Base-by-base conservation (phyloP, 768 basidiomycete species). In the Pisolithus orientalis region DNA sequence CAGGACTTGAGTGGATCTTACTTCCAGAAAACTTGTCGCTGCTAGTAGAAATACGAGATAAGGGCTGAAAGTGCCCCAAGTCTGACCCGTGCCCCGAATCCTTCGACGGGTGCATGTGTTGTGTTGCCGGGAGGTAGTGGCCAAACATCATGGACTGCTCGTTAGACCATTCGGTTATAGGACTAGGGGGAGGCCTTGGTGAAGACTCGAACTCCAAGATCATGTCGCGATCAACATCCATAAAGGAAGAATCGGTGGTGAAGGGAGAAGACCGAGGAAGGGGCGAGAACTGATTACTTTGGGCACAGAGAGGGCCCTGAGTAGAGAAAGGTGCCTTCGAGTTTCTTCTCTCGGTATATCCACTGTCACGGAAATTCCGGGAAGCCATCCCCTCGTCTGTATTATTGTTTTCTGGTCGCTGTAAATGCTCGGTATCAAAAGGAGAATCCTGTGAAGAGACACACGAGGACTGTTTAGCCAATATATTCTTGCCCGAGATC, bases 171-270 rank as follows among this genome's bases (percentile, higher is more conserved):
- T 39, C 42, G 5, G 39, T 34, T 16, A 47, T 47, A 10, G 5
- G 46, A 54, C 40, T 37, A n/a, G 45, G 47, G 11, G 52, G 29
- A 16, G 44, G 24, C n/a, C n/a, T 46, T 32, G 56, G 59, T 1
- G 67, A 67, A 14, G 61, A 59, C 13, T 63, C 65, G 7, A 67
- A 49, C 21, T 59, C 38, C 14, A 67, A 53, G 40, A 63, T 57
- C 1, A 43, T 54, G 45, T 56, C 29, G 17, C 28, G 34, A 34
- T 34, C 34, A 5, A 34, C 13, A 14, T 61, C 39, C 14, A 59
- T 57, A 16, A 49, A 47, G 24, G 46, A 56, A 27, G 53, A 56
- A 42, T 57, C 44, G 24, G 60, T 58, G 47, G 50, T 9, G 21
- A 58, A 53, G 11, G 65, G 67, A 21, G 61, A 65, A 44, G 62